A percentile compares a stretch with the other conserved stretches of the same genome.
These are phyloP conservation scores for Platanthera zijinensis DNA, from an alignment of 106 monocot genomes.

Conservation along the genomic window DNA sequence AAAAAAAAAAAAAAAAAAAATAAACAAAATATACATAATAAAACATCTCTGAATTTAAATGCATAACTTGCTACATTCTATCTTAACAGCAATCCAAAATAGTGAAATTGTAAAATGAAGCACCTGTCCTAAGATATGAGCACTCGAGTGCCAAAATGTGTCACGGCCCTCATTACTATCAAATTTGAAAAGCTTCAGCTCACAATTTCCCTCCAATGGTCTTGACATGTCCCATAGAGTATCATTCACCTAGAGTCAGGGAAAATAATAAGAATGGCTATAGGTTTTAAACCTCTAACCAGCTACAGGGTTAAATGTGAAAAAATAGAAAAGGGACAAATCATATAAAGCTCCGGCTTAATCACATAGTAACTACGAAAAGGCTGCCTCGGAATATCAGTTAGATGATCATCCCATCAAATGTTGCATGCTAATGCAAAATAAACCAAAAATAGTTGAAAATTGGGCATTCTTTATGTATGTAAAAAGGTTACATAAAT, in stretches of 20 bases:
- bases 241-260: slow-evolving; percentile 61
- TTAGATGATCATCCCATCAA: too few relatives aligned
- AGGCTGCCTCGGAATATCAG: too few relatives aligned
- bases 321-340: too few relatives aligned
- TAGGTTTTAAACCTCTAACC: too few relatives aligned
- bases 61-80: not conserved
- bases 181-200: slow-evolving; percentile 80
- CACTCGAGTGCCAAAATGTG: slow-evolving; percentile 99
- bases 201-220: slow-evolving; percentile 81
- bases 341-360: too few relatives aligned
- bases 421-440: too few relatives aligned
- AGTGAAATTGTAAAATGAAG: not conserved
- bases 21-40: not conserved
- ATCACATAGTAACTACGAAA: too few relatives aligned
- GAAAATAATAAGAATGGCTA: slow-evolving; percentile 4
- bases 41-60: not conserved
- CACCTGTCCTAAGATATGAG: slow-evolving; percentile 98
- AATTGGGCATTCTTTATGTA: too few relatives aligned
- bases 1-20: not conserved
- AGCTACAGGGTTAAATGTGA: too few relatives aligned
- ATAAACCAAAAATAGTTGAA: too few relatives aligned
- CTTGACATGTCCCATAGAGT: slow-evolving; percentile 91
- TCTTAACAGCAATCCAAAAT: not conserved
- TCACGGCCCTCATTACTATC: slow-evolving; percentile 85
- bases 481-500: too few relatives aligned